Evolutionary conservation across 768 basidiomycete species (phyloP), one percentile per base, ranked within the genome.

Genomic region (Cystofilobasidium capitatum): DNA sequence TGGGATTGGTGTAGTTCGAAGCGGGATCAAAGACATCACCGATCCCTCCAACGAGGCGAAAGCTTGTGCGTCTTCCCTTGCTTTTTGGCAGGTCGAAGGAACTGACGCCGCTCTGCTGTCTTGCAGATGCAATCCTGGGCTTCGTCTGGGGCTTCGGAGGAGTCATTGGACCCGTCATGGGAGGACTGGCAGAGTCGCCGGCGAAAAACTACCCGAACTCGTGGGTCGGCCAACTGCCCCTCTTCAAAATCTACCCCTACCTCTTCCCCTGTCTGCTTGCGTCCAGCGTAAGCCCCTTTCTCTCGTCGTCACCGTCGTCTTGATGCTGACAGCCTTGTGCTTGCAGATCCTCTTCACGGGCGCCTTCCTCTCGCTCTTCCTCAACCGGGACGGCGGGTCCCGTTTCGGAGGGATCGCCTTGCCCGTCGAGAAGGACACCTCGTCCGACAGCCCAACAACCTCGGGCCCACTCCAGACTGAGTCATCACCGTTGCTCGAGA

Each of bases 131-230:
- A 47, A 37, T 66, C 58, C 65, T 36, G 65, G 90, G 88, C 14
- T 96, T 94, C 76, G 89, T 86, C 71, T 96, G 94, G 96, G 93
- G 92, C 69, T 83, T 98, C 71, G 96, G 94, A 69, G 96, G 93
- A 83, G 66, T 68, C 26, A 31, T 64, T 72, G 91, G 88, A 88
- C 71, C 90, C 89, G 79, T 83, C 83, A 36, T 78, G 22, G 77
- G 77, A 33, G 77, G 77, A 26, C 73, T 76, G 0, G 77, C 77
- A 35, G 77, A 78, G 57, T 76, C 74, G 31, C 92, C 92, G 13
- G 88, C 86, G 1, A 81, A 81, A 55, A 97, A 96, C 74, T 94
- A 89, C 86, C 91, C 93, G 1, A 78, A 80, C 1, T 76, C 84
- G 4, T 94, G 94, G 76, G 65, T 78, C 29, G 82, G 80, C 57